Evolutionary conservation across 2,329 filamentous ascomycete species (phyloP).

Genomic region (Drechslera avenae): DNA sequence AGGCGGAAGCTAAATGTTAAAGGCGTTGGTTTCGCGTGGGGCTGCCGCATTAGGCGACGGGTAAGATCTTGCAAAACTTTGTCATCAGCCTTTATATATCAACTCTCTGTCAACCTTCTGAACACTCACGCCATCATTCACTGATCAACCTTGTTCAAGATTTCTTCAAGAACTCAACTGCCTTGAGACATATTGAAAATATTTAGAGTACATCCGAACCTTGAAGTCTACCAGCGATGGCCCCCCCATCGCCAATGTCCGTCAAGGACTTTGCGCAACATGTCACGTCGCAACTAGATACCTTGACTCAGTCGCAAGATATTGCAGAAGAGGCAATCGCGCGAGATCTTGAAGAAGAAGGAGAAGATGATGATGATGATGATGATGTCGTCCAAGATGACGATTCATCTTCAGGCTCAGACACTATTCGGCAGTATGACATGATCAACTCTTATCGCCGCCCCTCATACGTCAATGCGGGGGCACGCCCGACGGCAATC

Average conservation of each 20-base stretch:
- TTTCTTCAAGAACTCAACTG: background rate
- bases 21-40: slow-evolving; percentile 18
- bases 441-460: slow-evolving; percentile 73
- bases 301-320: slow-evolving; percentile 35
- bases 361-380: slow-evolving; percentile 18
- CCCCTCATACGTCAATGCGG: slow-evolving; percentile 76
- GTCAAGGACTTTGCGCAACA: slow-evolving; percentile 29
- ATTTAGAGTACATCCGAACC: background rate
- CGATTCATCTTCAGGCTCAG: slow-evolving; percentile 52
- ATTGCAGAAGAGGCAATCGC: slow-evolving; percentile 48
- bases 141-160: background rate
- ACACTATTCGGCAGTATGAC: slow-evolving; percentile 55
- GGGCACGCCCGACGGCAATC: slow-evolving; percentile 71
- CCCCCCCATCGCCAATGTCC: slow-evolving; percentile 16
- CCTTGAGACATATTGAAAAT: background rate
- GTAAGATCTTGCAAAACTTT: slow-evolving; percentile 9
- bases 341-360: slow-evolving; percentile 43
- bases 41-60: slow-evolving; percentile 23
- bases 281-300: slow-evolving; percentile 39
- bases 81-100: slow-evolving; percentile 14
- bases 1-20: slow-evolving; percentile 29
- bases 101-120: slow-evolving; percentile 11
- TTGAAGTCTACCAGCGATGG: slow-evolving; percentile 18
- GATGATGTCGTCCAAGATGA: slow-evolving; percentile 62
- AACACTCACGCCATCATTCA: slow-evolving; percentile 2